These are phyloP conservation scores for Euryodendron excelsum DNA, from an alignment of 148 eudicot species.

Conservation along the genomic window DNA sequence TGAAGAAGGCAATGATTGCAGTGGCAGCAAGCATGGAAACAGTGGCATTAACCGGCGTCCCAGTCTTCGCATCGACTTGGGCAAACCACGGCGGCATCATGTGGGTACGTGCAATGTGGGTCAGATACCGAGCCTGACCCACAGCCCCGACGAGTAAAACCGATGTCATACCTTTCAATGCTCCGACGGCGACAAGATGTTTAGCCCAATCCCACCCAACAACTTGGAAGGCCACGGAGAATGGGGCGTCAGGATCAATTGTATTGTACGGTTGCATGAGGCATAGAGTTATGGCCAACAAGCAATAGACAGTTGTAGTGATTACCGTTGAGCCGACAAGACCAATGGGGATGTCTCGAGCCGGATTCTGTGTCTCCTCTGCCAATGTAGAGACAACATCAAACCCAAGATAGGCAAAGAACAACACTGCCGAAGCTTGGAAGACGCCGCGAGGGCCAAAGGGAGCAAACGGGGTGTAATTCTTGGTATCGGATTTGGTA, in stretches of 20 bases:
- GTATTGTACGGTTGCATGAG: constrained; percentile 43
- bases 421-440: constrained; percentile 39
- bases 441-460: constrained; percentile 34
- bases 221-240: constrained; percentile 47
- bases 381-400: constrained; percentile 73
- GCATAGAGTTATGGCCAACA: constrained; percentile 53
- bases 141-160: constrained; percentile 54
- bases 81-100: constrained; percentile 73
- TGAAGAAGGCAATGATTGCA: constrained; percentile 52
- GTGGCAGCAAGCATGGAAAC: constrained; percentile 39
- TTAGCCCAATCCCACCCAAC: constrained; percentile 64
- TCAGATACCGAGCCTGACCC: constrained; percentile 67
- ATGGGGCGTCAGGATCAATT: constrained; percentile 47
- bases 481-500: constrained; percentile 27
- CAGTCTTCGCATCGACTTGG: constrained; percentile 41
- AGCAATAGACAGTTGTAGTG: constrained; percentile 46
- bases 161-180: constrained; percentile 65
- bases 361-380: constrained; percentile 66
- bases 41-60: constrained; percentile 61
- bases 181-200: constrained; percentile 58
- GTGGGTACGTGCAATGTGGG: constrained; percentile 67
- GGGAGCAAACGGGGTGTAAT: constrained; percentile 29
- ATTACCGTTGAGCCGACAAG: constrained; percentile 58
- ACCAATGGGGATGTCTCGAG: constrained; percentile 63
- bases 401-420: constrained; percentile 53